Evolutionary conservation across 2,329 filamentous ascomycete genomes (phyloP).

Genomic region (Verticillium longisporum): DNA sequence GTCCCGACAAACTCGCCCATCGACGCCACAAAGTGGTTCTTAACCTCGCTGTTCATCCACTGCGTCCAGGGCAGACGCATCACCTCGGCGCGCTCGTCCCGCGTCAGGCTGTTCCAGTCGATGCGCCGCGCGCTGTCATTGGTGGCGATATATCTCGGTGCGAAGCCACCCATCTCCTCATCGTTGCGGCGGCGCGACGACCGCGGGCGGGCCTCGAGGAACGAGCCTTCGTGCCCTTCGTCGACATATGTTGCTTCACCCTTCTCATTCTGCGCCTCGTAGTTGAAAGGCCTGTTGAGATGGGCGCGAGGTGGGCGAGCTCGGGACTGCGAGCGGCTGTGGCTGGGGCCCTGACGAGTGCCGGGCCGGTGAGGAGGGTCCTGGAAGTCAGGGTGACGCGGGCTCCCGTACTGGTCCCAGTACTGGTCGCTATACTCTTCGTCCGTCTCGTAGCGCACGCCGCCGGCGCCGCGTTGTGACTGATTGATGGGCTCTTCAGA

Average conservation of each 20-base stretch:
- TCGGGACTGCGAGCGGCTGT: conserved; percentile 4
- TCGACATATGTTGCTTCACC: conserved; percentile 4
- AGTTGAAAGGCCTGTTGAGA: conserved; percentile 8
- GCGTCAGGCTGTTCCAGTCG: conserved; percentile 30
- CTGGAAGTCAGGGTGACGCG: conserved; percentile 6
- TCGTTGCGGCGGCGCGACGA: conserved; percentile 9
- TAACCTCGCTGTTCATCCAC: conserved; percentile 40
- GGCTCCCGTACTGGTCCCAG: conserved; percentile 2
- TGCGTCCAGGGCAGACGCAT: conserved; percentile 35
- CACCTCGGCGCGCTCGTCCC: conserved; percentile 32
- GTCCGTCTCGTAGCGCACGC: conserved; percentile 2
- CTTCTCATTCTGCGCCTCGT: conserved; percentile 8
- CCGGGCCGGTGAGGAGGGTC: neutral
- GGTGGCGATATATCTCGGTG: conserved; percentile 6
- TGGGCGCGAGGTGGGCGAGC: conserved; percentile 9
- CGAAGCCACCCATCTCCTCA: conserved; percentile 1
- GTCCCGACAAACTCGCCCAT: conserved; percentile 33
- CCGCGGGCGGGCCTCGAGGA: conserved; percentile 4
- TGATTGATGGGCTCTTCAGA: neutral
- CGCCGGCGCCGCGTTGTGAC: neutral
- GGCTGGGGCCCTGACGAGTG: neutral
- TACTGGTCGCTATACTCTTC: conserved; percentile 10
- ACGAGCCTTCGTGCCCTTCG: conserved; percentile 8
- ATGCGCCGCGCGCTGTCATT: conserved; percentile 13
- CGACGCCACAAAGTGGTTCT: conserved; percentile 33